Evolutionary conservation across 345 rosid genomes (phyloP), one percentile per base, ranked within the genome.

Genomic region (Murraya koenigii): DNA sequence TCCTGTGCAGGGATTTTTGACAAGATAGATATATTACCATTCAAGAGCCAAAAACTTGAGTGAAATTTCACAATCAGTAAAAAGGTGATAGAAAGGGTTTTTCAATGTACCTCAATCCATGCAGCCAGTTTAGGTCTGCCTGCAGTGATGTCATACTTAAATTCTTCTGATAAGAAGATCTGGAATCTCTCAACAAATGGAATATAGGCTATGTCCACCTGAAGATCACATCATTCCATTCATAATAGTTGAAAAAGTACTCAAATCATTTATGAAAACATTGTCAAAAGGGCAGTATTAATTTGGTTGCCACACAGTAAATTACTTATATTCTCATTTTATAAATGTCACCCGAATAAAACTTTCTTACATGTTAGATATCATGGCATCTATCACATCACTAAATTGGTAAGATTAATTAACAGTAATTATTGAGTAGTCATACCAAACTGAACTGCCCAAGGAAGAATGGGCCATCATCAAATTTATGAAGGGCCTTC

Each of bases 381-480:
- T 10, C 28, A n/a, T 19, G 54, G 14, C 61, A 58, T 68, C 52
- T 63, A 52, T 14, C 71, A 23, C 5, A 72, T 19, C 22, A 17
- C 22, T 17, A 49, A 22, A 49, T 49, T 1, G 4, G 60, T n/a
- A 22, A 0, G 6, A 32, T 25, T 20, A 44, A 35, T 22, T 10
- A 66, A 22, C 39, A 6, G 66, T 69, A 33, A 69, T 49, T 41
- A 77, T 22, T 41, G 60, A 30, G 62, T 39, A 65, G 41, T 33
- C 58, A 75, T 85, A 94, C 98, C 92, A 87, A 82, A 82, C 95
- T 91, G 74, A 89, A 80, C 77, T 87, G 90, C 41, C 98, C 97
- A 39, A 93, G 97, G 83, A 95, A 89, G 91, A 93, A 93, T 8
- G 99, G 93, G 0, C 99, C 98, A 35, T 94, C 98, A 73, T 86